These are phyloP conservation scores for Jatropha podagrica DNA, from an alignment of 441 rosid genomes.

Conservation along the genomic window DNA sequence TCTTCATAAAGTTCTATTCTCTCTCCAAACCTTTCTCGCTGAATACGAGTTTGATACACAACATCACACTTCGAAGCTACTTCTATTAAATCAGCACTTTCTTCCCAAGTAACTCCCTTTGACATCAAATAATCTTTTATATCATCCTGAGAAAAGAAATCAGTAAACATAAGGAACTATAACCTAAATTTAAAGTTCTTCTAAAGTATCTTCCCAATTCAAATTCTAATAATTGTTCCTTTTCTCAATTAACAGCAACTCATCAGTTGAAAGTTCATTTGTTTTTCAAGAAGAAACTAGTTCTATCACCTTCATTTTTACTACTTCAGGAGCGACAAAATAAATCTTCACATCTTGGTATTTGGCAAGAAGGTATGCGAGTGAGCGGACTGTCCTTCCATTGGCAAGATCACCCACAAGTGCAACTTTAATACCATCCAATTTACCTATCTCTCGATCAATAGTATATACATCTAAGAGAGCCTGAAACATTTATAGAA, in stretches of 20 bases:
- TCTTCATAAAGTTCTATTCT: conserved; percentile 81
- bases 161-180: background rate
- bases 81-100: conserved; percentile 74
- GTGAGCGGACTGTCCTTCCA: conserved; percentile 71
- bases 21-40: conserved; percentile 86
- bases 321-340: conserved; percentile 90
- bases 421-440: conserved; percentile 85
- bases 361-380: conserved; percentile 88
- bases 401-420: conserved; percentile 65
- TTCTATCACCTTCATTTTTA: conserved; percentile 81
- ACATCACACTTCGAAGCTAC: conserved; percentile 90
- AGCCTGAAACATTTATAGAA: conserved; percentile 48
- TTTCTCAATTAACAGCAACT: background rate
- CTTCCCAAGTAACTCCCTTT: conserved; percentile 84
- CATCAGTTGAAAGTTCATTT: background rate
- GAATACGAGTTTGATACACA: conserved; percentile 91
- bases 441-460: conserved; percentile 83
- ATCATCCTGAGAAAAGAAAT: conserved; percentile 61
- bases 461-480: conserved; percentile 89
- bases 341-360: conserved; percentile 81
- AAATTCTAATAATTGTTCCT: background rate
- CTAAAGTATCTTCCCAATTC: background rate
- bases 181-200: background rate
- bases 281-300: conserved; percentile 4
- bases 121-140: conserved; percentile 80